A percentile compares a stretch with the other conserved stretches of the same genome.
Evolutionary conservation across 106 monocot genomes (phyloP).

Genomic region (Chionographis japonica): DNA sequence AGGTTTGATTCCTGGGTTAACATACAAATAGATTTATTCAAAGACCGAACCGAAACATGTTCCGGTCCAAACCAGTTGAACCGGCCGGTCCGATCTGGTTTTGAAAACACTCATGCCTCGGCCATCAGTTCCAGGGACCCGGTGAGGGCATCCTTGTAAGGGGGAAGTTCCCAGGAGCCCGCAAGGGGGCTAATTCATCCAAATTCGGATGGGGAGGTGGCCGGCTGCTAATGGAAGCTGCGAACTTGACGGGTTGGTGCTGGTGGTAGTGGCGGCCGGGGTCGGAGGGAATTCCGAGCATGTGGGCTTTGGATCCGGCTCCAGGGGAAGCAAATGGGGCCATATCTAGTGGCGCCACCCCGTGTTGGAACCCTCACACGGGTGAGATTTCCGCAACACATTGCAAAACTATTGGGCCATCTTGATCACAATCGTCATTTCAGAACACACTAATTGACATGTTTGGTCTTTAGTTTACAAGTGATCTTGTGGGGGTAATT

Average conservation of each 20-base stretch:
- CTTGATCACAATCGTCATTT: too few species aligned
- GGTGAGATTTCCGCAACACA: too few species aligned
- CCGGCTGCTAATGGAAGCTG: constrained; percentile 40
- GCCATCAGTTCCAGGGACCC: constrained; percentile 52
- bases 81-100: too few species aligned
- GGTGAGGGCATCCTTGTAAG: constrained; percentile 29
- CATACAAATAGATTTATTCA: too few species aligned
- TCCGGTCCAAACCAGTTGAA: too few species aligned
- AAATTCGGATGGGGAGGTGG: constrained; percentile 13
- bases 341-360: constrained; percentile 35
- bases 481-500: too few species aligned
- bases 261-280: constrained; percentile 5
- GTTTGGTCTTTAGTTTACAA: too few species aligned
- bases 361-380: constrained; percentile 61
- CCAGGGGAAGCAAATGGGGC: constrained; percentile 3
- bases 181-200: constrained; percentile 27
- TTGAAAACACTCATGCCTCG: too few species aligned
- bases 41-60: too few species aligned
- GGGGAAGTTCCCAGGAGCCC: constrained; percentile 11
- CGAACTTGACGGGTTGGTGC: constrained; percentile 24
- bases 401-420: too few species aligned
- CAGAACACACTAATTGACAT: too few species aligned
- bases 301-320: not conserved
- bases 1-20: too few species aligned
- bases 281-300: constrained; percentile 4